Percentiles rank a stretch among this genome's conserved stretches.
These are phyloP conservation scores for Mycena leptocephala DNA, from an alignment of 768 basidiomycete species.

Conservation along the genomic window DNA sequence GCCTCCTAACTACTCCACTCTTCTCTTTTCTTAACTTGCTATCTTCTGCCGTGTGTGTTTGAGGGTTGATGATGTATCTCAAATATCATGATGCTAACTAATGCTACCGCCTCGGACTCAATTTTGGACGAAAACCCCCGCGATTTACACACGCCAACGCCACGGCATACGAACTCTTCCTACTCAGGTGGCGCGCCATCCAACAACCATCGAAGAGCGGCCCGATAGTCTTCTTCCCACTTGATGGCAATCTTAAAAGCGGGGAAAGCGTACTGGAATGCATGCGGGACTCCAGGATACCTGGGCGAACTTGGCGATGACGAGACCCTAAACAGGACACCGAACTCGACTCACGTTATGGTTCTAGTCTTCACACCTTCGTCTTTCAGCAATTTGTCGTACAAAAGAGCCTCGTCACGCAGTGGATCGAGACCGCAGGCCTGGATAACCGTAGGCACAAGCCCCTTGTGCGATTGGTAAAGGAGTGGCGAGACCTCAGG, in stretches of 20 bases:
- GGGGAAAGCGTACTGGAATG: conserved; percentile 23
- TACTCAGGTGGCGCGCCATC: conserved; percentile 20
- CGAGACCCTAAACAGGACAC: neutral
- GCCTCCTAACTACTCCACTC: no score
- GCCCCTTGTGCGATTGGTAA: conserved; percentile 27
- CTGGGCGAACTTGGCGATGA: neutral
- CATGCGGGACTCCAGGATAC: conserved; percentile 32
- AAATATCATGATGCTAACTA: no score
- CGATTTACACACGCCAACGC: no score
- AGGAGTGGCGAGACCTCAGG: conserved; percentile 33
- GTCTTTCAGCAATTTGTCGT: conserved; percentile 1
- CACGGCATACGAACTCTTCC: no score
- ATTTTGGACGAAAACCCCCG: no score
- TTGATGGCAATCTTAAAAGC: neutral
- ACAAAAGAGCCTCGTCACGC: conserved; percentile 30
- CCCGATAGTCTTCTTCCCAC: conserved; percentile 25
- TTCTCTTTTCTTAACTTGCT: no score
- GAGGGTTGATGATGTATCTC: no score
- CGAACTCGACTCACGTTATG: neutral
- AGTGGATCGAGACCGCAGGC: conserved; percentile 29
- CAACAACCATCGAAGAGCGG: conserved; percentile 26
- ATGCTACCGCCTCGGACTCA: no score
- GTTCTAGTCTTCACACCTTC: conserved; percentile 27
- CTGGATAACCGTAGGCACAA: conserved; percentile 26
- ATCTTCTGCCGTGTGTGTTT: no score